These are phyloP conservation scores for Medicago ruthenica DNA, from an alignment of 306 rosid species.

Conservation along the genomic window DNA sequence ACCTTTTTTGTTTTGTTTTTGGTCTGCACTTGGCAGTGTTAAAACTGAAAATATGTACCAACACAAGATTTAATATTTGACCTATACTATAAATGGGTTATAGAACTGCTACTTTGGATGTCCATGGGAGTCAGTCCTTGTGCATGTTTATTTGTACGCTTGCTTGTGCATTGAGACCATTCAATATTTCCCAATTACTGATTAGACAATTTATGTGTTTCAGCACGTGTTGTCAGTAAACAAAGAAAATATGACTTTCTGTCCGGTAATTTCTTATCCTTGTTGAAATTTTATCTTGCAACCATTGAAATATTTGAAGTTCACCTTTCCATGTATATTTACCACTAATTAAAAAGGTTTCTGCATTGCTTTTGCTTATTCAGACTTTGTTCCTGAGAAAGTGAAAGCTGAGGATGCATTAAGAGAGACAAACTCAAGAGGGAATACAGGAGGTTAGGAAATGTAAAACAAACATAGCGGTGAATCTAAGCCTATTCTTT, in stretches of 20 bases:
- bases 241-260: slow-evolving; percentile 84
- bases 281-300: slow-evolving; percentile 11
- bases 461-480: slow-evolving; percentile 30
- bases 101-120: neutral
- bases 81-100: neutral
- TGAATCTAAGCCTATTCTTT: slow-evolving; percentile 35
- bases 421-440: slow-evolving; percentile 61
- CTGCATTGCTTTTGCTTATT: slow-evolving; percentile 30
- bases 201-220: slow-evolving; percentile 44
- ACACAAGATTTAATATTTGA: neutral
- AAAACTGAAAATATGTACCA: slow-evolving; percentile 17
- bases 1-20: neutral
- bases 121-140: slow-evolving; percentile 9
- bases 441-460: slow-evolving; percentile 47
- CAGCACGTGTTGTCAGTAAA: slow-evolving; percentile 81
- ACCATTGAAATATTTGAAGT: slow-evolving; percentile 30
- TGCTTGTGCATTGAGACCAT: slow-evolving; percentile 26
- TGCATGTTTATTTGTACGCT: slow-evolving; percentile 20
- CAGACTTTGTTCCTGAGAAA: slow-evolving; percentile 87
- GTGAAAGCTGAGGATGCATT: slow-evolving; percentile 79
- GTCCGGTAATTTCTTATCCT: slow-evolving; percentile 61
- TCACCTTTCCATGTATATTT: slow-evolving; percentile 26
- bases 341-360: slow-evolving; percentile 20
- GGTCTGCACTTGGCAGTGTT: slow-evolving; percentile 13
- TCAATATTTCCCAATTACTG: slow-evolving; percentile 32